Evolutionary conservation across 352 stramenopile genomes (phyloP), one percentile per base, ranked within the genome.

Genomic region (Nothophytophthora sp.): DNA sequence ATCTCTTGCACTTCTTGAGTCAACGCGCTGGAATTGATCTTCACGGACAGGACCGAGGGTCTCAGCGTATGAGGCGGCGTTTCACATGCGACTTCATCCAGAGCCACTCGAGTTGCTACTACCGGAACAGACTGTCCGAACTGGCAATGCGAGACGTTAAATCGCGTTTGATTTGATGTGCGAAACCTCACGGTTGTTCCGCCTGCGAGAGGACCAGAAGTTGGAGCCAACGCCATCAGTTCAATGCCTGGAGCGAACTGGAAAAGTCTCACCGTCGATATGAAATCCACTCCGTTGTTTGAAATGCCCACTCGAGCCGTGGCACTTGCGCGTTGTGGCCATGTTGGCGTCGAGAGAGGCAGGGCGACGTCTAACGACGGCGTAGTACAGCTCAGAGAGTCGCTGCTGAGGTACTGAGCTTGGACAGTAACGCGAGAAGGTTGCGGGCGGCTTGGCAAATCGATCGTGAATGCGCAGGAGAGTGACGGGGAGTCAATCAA

Each of bases 271-370:
- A n/a, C 11, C 6, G 44, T 50, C 15, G 28, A 22, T 0, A 70
- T 19, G 48, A 82, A 83, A 32, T 88, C 77, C 6, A 63, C 46
- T 12, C 68, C 75, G 34, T 86, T 88, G 35, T 76, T 77, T 9
- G 74, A 78, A 3, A 86, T 50, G 0, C 60, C 56, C 13, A 85
- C 36, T 19, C 46, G 39, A 8, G 72, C 67, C 8, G 54, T 50
- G 8, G 50, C 60, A 12, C 36, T 61, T 0, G 32, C 48, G 3
- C 41, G 56, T 24, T 68, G 47, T 9, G 29, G 50, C 50, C 63
- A 74, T 19, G 39, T 47, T 8, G 43, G 5, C 1, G 20, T 24
- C 6, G 63, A 72, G 3, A 30, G 22, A 18, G 29, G 39, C 1
- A 73, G 48, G 23, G 37, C 40, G 11, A 20, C 22, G 0, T 34